These are phyloP conservation scores for Paspalum vaginatum DNA, from an alignment of 176 grass and related monocot species.

Conservation along the genomic window DNA sequence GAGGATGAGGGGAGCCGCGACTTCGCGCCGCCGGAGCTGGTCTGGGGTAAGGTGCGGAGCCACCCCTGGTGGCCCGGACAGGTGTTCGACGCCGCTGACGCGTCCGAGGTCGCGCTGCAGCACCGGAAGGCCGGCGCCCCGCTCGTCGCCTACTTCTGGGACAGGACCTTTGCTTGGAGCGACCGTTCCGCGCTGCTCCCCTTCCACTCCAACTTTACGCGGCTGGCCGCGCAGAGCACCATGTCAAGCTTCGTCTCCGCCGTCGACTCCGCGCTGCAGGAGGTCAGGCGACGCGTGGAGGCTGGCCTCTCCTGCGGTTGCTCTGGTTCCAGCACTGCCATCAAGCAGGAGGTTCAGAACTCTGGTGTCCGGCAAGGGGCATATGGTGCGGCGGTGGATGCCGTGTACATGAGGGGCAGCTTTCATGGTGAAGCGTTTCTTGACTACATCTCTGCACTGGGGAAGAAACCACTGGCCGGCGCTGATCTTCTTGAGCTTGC, in stretches of 20 bases:
- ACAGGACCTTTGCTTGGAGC: constrained; percentile 84
- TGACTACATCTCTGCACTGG: constrained; percentile 64
- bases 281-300: constrained; percentile 56
- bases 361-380: constrained; percentile 63
- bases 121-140: constrained; percentile 42
- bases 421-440: constrained; percentile 55
- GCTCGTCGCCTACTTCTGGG: constrained; percentile 82
- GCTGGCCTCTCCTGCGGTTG: constrained; percentile 62
- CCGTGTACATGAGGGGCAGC: constrained; percentile 54
- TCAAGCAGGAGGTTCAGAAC: constrained; percentile 61
- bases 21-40: constrained; percentile 55
- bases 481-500: constrained; percentile 63
- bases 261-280: constrained; percentile 57
- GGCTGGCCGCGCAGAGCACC: constrained; percentile 52
- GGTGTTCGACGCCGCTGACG: constrained; percentile 71
- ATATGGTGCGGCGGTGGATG: constrained; percentile 35
- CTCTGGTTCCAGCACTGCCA: constrained; percentile 23
- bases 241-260: constrained; percentile 49
- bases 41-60: constrained; percentile 85
- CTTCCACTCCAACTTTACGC: constrained; percentile 57
- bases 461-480: constrained; percentile 41
- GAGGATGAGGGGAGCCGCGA: constrained; percentile 31
- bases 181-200: constrained; percentile 57
- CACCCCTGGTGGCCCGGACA: constrained; percentile 95
- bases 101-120: constrained; percentile 63